phyloP scores from a whole-genome alignment of 768 basidiomycete species.

The Boletus reticulatus region DNA sequence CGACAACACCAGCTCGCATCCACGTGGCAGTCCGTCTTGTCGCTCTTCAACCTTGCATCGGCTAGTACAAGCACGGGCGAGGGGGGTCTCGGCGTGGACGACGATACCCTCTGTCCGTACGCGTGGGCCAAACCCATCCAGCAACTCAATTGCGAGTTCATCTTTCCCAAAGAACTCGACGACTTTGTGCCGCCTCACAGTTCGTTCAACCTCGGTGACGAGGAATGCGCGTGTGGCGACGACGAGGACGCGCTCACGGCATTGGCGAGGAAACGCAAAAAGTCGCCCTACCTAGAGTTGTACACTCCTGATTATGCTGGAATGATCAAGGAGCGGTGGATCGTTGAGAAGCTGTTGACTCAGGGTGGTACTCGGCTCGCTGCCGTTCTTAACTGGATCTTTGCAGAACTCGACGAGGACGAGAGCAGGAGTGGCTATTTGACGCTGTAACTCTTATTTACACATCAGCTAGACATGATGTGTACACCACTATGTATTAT shows the following conservation, averaged over 20 bases:
- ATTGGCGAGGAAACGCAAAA: not conserved
- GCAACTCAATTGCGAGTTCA: constrained; percentile 74
- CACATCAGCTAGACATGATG: no score
- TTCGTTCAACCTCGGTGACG: no score
- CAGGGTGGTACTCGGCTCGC: constrained; percentile 85
- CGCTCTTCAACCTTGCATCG: constrained; percentile 1
- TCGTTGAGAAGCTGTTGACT: constrained; percentile 80
- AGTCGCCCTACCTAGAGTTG: constrained; percentile 58
- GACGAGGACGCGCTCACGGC: not conserved
- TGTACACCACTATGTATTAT: no score
- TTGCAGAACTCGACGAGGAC: constrained; percentile 28
- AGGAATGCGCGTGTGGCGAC: not conserved
- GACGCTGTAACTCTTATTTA: constrained; percentile 1
- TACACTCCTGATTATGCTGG: constrained; percentile 82
- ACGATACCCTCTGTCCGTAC: constrained; percentile 68
- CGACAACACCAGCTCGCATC: constrained; percentile 11
- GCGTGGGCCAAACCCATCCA: constrained; percentile 76
- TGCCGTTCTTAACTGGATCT: constrained; percentile 75
- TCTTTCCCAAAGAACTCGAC: constrained; percentile 77
- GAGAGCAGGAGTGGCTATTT: not conserved
- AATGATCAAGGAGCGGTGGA: constrained; percentile 57
- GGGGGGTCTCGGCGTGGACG: constrained; percentile 41
- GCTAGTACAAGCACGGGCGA: not conserved
- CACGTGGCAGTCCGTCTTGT: constrained; percentile 27
- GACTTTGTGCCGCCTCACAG: constrained; percentile 32